Evolutionary conservation across 805 yeast genomes (phyloP).

Genomic region (Candida piceae): DNA sequence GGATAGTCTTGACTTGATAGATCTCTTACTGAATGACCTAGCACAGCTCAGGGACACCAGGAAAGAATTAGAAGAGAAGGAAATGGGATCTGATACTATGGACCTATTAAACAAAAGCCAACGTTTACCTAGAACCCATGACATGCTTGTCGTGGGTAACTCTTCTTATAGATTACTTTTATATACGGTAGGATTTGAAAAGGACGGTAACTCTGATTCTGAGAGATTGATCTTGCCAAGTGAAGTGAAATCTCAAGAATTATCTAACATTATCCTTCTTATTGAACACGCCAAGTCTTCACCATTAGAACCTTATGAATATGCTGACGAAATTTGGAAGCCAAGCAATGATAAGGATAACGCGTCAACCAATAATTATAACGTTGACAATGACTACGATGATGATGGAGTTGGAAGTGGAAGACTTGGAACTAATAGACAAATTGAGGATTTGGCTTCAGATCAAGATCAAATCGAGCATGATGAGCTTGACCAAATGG

Average conservation of each 20-base stretch:
- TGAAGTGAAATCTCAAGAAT: conserved; percentile 4
- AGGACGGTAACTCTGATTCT: conserved; percentile 2
- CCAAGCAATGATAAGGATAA: not conserved
- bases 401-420: conserved; percentile 13
- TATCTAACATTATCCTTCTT: conserved; percentile 8
- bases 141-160: conserved; percentile 5
- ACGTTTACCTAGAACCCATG: conserved; percentile 1
- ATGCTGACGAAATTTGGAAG: conserved; percentile 13
- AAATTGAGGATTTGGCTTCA: conserved; percentile 35
- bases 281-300: conserved; percentile 17
- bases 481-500: conserved; percentile 37
- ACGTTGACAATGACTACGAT: conserved; percentile 17
- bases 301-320: conserved; percentile 22
- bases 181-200: conserved; percentile 18
- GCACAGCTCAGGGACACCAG: conserved; percentile 25
- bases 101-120: not conserved
- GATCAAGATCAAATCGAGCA: conserved; percentile 27
- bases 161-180: conserved; percentile 20
- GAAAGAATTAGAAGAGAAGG: not conserved
- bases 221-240: conserved; percentile 2
- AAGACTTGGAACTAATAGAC: conserved; percentile 25
- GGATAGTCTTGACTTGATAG: conserved; percentile 40
- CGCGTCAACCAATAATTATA: not conserved
- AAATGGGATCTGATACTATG: not conserved
- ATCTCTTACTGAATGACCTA: conserved; percentile 39